Percentiles rank a stretch among this genome's conserved stretches.
These are phyloP conservation scores for Anisodus acutangulus DNA, from an alignment of 257 asterid genomes.

Conservation along the genomic window DNA sequence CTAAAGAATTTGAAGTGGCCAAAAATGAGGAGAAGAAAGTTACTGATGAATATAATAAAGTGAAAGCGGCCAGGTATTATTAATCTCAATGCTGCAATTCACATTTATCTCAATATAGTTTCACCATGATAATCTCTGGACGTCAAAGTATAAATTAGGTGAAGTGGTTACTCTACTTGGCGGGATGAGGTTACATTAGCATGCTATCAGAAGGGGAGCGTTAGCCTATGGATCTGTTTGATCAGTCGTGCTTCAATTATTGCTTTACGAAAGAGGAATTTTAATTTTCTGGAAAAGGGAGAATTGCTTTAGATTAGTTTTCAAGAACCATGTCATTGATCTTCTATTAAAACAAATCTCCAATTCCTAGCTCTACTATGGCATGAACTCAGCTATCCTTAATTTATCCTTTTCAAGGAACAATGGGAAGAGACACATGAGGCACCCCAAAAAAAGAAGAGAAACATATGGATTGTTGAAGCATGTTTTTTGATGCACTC, in stretches of 20 bases:
- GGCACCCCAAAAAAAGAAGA: neutral
- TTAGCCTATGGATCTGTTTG: neutral
- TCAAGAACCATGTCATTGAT: neutral
- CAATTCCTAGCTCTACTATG: neutral
- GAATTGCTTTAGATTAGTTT: neutral
- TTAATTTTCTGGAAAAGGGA: neutral
- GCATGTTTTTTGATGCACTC: neutral
- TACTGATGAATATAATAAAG: constrained; percentile 68
- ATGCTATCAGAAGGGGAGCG: neutral
- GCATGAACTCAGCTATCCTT: neutral
- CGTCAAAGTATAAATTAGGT: constrained; percentile 18
- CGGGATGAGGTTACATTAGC: neutral
- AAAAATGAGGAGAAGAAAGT: constrained; percentile 82
- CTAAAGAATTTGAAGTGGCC: constrained; percentile 88
- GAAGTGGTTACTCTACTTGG: constrained; percentile 20
- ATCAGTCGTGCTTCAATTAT: neutral
- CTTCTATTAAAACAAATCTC: neutral
- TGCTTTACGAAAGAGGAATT: neutral
- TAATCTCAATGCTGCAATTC: neutral
- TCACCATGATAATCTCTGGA: neutral
- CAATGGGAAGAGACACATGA: neutral
- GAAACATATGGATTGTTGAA: neutral
- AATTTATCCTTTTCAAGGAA: constrained; percentile 1
- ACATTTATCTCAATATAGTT: neutral
- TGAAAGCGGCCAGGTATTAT: constrained; percentile 69